phyloP scores from a whole-genome alignment of 148 eudicot species.

The Chenopodium album region DNA sequence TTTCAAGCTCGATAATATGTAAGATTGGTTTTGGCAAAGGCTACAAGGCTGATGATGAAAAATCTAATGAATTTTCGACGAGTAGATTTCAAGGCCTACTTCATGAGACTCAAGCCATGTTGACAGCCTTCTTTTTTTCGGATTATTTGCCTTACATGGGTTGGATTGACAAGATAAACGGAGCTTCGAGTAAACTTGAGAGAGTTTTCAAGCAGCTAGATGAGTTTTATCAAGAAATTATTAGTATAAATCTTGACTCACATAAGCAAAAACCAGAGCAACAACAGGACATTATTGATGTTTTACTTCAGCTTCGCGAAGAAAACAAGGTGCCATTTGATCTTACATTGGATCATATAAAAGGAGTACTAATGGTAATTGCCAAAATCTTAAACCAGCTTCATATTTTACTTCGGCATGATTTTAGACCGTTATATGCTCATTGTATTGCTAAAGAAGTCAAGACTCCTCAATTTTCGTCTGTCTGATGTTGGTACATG shows the following conservation, averaged over 20 bases:
- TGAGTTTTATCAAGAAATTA: conserved; percentile 8
- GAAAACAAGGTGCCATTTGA: not conserved
- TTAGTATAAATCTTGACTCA: conserved; percentile 1
- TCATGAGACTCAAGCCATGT: conserved; percentile 6
- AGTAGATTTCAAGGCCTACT: not conserved
- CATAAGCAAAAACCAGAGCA: not conserved
- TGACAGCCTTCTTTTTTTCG: not conserved
- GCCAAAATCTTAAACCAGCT: not conserved
- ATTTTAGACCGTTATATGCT: not conserved
- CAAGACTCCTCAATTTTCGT: not conserved
- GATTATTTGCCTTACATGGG: conserved; percentile 12
- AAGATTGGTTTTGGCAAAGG: conserved; percentile 16
- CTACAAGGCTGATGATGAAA: not conserved
- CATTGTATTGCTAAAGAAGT: not conserved
- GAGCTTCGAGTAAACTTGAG: conserved; percentile 4
- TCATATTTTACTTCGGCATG: not conserved
- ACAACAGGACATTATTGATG: conserved; percentile 16
- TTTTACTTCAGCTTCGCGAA: conserved; percentile 15
- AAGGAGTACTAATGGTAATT: conserved; percentile 24
- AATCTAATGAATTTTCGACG: not conserved
- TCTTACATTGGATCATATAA: conserved; percentile 12
- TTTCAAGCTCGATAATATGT: conserved; percentile 18
- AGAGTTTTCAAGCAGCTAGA: not conserved
- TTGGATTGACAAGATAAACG: conserved; percentile 16
- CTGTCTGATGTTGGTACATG: too few species aligned